A percentile compares a stretch with the other conserved stretches of the same genome.
These are phyloP conservation scores for Triglochin maritima DNA, from an alignment of 106 monocot genomes.

Conservation along the genomic window DNA sequence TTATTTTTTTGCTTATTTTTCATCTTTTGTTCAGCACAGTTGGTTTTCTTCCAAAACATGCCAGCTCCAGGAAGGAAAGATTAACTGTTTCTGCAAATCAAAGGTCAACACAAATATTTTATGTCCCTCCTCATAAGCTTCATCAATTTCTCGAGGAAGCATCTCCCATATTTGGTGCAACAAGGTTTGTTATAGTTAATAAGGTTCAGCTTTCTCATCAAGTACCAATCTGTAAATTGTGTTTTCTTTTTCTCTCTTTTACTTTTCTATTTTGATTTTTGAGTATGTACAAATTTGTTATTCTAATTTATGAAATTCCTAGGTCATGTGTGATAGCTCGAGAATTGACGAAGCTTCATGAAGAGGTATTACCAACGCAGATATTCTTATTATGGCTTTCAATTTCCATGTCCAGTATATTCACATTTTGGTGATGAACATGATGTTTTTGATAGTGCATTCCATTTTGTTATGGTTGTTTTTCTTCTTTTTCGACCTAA, in stretches of 20 bases:
- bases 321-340: conserved; percentile 89
- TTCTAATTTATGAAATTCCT: too few species aligned
- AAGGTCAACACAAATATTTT: conserved; percentile 73
- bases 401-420: too few species aligned
- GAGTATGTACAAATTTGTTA: not conserved
- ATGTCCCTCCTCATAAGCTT: conserved; percentile 88
- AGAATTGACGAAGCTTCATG: conserved; percentile 91
- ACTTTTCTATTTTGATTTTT: not conserved
- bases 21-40: conserved; percentile 29
- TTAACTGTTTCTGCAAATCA: conserved; percentile 53
- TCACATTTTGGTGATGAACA: too few species aligned
- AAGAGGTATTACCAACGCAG: conserved; percentile 46
- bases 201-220: not conserved
- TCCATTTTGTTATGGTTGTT: too few species aligned
- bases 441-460: too few species aligned
- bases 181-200: conserved; percentile 38
- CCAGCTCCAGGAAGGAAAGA: conserved; percentile 65
- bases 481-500: too few species aligned
- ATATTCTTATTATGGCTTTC: too few species aligned
- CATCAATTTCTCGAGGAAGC: conserved; percentile 76
- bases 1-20: too few species aligned
- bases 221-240: not conserved
- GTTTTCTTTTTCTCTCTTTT: not conserved
- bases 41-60: conserved; percentile 90
- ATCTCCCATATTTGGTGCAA: conserved; percentile 64